Percentiles rank a stretch among this genome's conserved stretches.
These are phyloP conservation scores for Pichia exigua DNA, from an alignment of 805 yeast species.

Conservation along the genomic window DNA sequence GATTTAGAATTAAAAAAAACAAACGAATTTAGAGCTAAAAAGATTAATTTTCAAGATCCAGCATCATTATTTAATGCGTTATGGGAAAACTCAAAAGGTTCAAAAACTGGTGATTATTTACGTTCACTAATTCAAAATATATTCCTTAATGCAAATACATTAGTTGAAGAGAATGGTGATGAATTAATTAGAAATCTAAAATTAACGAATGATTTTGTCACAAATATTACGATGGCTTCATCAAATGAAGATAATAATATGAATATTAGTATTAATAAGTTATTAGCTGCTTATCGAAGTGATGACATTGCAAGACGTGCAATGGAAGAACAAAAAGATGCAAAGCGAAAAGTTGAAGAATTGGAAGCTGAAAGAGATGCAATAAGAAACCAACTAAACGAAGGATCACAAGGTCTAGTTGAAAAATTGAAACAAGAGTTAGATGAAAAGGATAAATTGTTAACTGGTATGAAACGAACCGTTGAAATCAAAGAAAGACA, in stretches of 20 bases:
- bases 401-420: conserved; percentile 73
- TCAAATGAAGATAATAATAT: conserved; percentile 57
- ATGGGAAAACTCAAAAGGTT: conserved; percentile 49
- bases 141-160: conserved; percentile 40
- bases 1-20: conserved; percentile 32
- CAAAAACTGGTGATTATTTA: conserved; percentile 52
- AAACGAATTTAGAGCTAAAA: conserved; percentile 32
- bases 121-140: conserved; percentile 60
- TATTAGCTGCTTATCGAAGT: conserved; percentile 66
- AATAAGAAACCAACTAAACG: conserved; percentile 23
- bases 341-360: conserved; percentile 32
- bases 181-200: conserved; percentile 46
- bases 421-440: conserved; percentile 53
- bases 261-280: conserved; percentile 66
- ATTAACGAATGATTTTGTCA: conserved; percentile 47
- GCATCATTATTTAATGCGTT: conserved; percentile 55
- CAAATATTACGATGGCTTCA: conserved; percentile 45
- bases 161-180: conserved; percentile 23
- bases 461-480: conserved; percentile 52
- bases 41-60: conserved; percentile 62
- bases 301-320: conserved; percentile 84
- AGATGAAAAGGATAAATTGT: conserved; percentile 52
- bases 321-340: conserved; percentile 34
- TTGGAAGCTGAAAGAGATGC: conserved; percentile 37
- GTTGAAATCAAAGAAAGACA: conserved; percentile 54